These are phyloP conservation scores for Penicillium sp. DNA, from an alignment of 2,329 filamentous ascomycete species.

Conservation along the genomic window DNA sequence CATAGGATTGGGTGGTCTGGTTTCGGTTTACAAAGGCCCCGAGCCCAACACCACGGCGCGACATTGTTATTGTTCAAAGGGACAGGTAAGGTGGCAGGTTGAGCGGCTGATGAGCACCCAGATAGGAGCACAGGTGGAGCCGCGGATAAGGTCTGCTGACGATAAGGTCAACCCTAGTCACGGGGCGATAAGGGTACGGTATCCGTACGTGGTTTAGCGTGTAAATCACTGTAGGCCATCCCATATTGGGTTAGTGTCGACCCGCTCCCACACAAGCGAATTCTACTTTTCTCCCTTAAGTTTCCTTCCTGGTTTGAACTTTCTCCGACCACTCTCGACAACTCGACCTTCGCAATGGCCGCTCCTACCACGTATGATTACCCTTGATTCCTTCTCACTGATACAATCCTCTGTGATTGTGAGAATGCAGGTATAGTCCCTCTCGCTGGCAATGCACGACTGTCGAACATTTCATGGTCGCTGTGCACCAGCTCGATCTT, in stretches of 20 bases:
- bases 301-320: constrained; percentile 23
- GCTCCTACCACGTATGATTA: constrained; percentile 61
- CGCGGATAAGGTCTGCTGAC: constrained; percentile 24
- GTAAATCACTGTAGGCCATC: not conserved
- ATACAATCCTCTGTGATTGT: constrained; percentile 41
- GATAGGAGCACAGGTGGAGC: not conserved
- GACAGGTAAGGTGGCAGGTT: not conserved
- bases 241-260: constrained; percentile 20
- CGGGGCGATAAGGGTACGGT: constrained; percentile 18
- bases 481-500: constrained; percentile 74
- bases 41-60: constrained; percentile 72
- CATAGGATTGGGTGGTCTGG: constrained; percentile 84
- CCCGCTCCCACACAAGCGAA: constrained; percentile 36
- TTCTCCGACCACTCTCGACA: constrained; percentile 38
- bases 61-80: constrained; percentile 34
- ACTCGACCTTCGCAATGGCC: constrained; percentile 57
- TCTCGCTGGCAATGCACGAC: constrained; percentile 66
- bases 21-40: constrained; percentile 84
- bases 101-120: not conserved
- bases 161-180: constrained; percentile 21
- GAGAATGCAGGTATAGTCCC: constrained; percentile 73
- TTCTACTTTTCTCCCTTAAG: constrained; percentile 25
- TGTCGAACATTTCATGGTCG: constrained; percentile 25
- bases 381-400: constrained; percentile 36
- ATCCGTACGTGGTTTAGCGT: constrained; percentile 4